phyloP scores from a whole-genome alignment of 1,139 yeast genomes.

The Sugiyamaella xylanicola region DNA sequence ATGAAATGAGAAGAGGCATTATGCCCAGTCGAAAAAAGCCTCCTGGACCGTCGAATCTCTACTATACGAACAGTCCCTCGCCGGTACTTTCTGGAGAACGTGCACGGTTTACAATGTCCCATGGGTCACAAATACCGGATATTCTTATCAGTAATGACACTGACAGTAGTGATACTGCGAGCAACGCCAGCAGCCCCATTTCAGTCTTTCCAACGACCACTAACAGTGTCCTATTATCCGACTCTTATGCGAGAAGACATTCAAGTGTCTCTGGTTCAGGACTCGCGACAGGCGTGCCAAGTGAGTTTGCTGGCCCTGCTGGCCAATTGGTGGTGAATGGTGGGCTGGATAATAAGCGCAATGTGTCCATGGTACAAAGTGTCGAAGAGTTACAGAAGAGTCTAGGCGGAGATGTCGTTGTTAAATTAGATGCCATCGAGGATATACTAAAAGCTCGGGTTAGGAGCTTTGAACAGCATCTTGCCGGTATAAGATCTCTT shows the following conservation, averaged over 20 bases:
- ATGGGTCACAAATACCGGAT: not conserved
- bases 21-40: constrained; percentile 5
- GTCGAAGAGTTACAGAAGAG: constrained; percentile 27
- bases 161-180: constrained; percentile 11
- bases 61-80: not conserved
- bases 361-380: constrained; percentile 25
- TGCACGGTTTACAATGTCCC: not conserved
- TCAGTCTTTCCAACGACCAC: not conserved
- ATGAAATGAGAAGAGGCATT: constrained; percentile 11
- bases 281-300: not conserved
- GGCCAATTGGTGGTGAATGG: not conserved
- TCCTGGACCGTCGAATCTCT: constrained; percentile 7
- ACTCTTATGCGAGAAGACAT: constrained; percentile 3
- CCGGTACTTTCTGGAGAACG: not conserved
- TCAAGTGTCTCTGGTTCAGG: constrained; percentile 9
- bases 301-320: not conserved
- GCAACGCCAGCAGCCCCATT: not conserved
- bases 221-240: not conserved
- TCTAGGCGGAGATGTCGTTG: constrained; percentile 30
- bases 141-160: constrained; percentile 10
- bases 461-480: constrained; percentile 27
- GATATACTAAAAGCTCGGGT: constrained; percentile 25
- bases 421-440: constrained; percentile 28
- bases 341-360: constrained; percentile 7
- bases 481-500: constrained; percentile 28